These are phyloP conservation scores for Boletus rubescentipes DNA, from an alignment of 768 basidiomycete genomes.

Conservation along the genomic window DNA sequence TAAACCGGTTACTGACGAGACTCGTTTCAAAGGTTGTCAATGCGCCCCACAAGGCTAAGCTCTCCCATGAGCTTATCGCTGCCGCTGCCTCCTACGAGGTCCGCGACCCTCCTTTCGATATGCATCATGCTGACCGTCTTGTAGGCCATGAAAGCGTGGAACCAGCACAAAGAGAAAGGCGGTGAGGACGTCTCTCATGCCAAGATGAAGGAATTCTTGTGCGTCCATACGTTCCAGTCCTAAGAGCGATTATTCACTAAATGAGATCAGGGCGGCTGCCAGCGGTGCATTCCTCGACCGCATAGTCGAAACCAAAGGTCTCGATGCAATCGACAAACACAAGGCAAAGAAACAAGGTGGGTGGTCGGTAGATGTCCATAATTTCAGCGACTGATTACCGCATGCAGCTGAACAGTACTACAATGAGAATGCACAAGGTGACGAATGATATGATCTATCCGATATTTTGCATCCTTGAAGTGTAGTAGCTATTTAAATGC, in stretches of 20 bases:
- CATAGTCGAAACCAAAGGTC: constrained; percentile 58
- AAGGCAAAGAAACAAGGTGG: constrained; percentile 42
- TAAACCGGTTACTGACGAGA: not conserved
- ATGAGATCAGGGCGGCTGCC: constrained; percentile 47
- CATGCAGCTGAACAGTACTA: constrained; percentile 9
- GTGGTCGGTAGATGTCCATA: not conserved
- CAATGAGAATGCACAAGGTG: not conserved
- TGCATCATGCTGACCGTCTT: not conserved
- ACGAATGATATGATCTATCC: not conserved
- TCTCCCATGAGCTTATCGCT: constrained; percentile 68
- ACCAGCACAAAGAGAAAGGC: constrained; percentile 48
- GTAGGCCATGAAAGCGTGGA: constrained; percentile 64
- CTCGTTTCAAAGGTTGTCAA: constrained; percentile 39
- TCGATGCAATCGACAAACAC: constrained; percentile 45
- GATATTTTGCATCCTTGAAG: not conserved
- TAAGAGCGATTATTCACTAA: not conserved
- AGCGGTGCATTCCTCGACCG: constrained; percentile 53
- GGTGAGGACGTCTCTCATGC: constrained; percentile 52
- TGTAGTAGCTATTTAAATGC: not conserved
- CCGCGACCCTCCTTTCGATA: not conserved
- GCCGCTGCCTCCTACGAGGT: constrained; percentile 69
- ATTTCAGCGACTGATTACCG: not conserved
- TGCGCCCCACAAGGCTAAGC: constrained; percentile 52
- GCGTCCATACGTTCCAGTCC: constrained; percentile 35
- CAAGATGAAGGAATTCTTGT: constrained; percentile 49